phyloP scores from a whole-genome alignment of 257 asterid genomes.

The Salvia hispanica region DNA sequence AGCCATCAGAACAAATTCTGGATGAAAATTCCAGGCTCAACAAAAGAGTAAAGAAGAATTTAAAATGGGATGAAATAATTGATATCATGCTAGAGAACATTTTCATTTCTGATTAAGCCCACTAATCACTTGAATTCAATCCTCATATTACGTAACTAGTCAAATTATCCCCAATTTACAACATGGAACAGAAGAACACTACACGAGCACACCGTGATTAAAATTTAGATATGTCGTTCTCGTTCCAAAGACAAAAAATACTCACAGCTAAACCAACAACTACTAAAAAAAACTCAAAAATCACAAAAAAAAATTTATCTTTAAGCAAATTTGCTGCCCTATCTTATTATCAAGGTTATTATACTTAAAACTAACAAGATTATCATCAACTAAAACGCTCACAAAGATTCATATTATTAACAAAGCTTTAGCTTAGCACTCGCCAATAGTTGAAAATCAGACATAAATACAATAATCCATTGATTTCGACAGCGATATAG shows the following conservation, averaged over 20 bases:
- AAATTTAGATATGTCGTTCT: too few relatives aligned
- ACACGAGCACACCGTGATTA: slow-evolving; percentile 1
- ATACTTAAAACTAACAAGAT: neutral
- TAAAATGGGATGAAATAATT: neutral
- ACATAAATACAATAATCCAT: slow-evolving; percentile 11
- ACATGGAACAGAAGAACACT: neutral
- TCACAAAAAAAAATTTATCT: neutral
- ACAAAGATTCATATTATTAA: neutral
- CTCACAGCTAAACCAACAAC: too few relatives aligned
- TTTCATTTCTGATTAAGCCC: neutral
- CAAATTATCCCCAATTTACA: neutral
- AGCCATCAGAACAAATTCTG: neutral
- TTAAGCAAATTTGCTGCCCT: slow-evolving; percentile 13
- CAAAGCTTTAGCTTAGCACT: slow-evolving; percentile 2
- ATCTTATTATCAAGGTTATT: neutral
- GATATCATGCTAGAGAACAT: neutral
- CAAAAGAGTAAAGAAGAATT: neutral
- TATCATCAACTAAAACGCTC: neutral
- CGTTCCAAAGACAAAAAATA: too few relatives aligned
- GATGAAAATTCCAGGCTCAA: slow-evolving; percentile 3
- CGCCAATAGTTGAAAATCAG: neutral
- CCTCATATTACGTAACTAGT: neutral
- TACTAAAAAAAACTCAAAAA: too few relatives aligned
- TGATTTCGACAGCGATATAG: neutral
- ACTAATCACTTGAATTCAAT: neutral